phyloP scores from a whole-genome alignment of 2,329 filamentous ascomycete species.

The Monilinia laxa region DNA sequence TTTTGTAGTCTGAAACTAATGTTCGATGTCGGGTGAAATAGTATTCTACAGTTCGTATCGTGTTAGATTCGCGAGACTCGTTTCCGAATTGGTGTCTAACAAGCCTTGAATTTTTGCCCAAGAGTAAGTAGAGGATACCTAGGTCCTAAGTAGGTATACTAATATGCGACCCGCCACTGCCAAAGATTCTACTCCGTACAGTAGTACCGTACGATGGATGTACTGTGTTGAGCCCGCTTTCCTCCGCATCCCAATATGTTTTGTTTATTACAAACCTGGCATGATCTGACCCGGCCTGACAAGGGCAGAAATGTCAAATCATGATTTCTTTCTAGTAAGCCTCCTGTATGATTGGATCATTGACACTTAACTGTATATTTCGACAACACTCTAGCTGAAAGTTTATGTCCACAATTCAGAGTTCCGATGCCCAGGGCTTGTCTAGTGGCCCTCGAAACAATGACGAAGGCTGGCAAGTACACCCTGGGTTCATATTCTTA shows the following conservation, averaged over 20 bases:
- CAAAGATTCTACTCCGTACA: too few relatives aligned
- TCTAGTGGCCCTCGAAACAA: conserved; percentile 1
- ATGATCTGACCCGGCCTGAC: not conserved
- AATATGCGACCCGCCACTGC: too few relatives aligned
- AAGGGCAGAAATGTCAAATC: not conserved
- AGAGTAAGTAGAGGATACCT: too few relatives aligned
- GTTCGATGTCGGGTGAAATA: not conserved
- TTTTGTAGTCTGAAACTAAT: conserved; percentile 1
- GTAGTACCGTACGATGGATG: too few relatives aligned
- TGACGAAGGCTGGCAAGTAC: conserved; percentile 11
- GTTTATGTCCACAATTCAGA: conserved; percentile 3
- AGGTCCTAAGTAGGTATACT: too few relatives aligned
- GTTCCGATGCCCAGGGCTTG: not conserved
- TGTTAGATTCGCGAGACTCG: not conserved
- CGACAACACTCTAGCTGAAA: conserved; percentile 5
- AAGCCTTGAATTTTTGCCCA: not conserved
- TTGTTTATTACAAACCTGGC: too few relatives aligned
- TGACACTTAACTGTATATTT: not conserved
- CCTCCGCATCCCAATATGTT: too few relatives aligned
- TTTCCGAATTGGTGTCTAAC: not conserved
- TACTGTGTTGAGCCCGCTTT: too few relatives aligned
- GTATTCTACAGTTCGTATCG: not conserved
- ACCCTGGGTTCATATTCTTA: not conserved
- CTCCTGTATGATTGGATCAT: conserved; percentile 7
- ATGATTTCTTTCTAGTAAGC: not conserved